Evolutionary conservation across 768 basidiomycete genomes (phyloP), one percentile per base, ranked within the genome.

Genomic region (Suillus plorans): DNA sequence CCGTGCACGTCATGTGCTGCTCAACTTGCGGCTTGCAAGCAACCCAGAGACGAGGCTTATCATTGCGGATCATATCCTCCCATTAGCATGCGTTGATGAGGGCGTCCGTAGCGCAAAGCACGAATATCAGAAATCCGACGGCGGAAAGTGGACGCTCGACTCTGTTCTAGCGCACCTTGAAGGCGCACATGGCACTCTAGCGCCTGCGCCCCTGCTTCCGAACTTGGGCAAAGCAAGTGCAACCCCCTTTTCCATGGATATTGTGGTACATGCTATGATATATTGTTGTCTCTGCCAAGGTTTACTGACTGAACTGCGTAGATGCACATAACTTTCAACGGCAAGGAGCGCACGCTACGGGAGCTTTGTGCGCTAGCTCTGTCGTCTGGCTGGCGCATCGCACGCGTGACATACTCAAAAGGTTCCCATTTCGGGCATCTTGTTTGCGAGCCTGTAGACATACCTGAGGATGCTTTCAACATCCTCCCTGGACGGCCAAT

Each of bases 381-480:
- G 31, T 84, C 84, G 0, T 82, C 87, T 25, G 87, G 89, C 1
- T 90, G 89, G 88, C 86, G 83, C 55, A 77, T 89, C 12, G 73
- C 80, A 59, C 82, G 83, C 53, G 86, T 88, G 59, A 82, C 83
- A 5, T 81, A 81, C 63, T 82, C 85, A 3, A 81, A 85, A 44
- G 89, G 88, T 12, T 86, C 88, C 2, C 76, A 89, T 45, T 92
- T 93, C 69, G 89, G 87, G 4, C 84, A 91, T 70, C 84, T 92
- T 64, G 80, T 88, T 45, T 91, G 90, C 36, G 82, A 87, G 20
- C 90, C 90, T 7, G 79, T 82, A 2, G 67, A 80, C 3, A 80
- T 91, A 16, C 86, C 88, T 7, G 72, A 73, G 3, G 74, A 76
- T 34, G 70, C 69, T 6, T 67, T 72, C 22, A 66, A 57, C 2